Conservation (phyloP, 73 alveolate species). For the Paramecium caudatum region DNA sequence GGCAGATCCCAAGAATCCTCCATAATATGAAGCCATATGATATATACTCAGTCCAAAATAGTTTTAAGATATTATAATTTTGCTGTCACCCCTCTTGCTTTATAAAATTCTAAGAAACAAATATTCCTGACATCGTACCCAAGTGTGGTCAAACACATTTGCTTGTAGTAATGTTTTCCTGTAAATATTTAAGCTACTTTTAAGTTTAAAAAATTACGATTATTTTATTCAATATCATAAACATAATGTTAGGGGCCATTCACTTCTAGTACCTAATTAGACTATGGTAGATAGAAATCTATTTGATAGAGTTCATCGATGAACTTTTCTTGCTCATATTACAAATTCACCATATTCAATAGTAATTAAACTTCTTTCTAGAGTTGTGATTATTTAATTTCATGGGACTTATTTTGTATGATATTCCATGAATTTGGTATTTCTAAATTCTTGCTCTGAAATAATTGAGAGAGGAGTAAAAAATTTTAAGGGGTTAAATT, state of each 20-base stretch:
- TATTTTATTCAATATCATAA: constrained; percentile 38
- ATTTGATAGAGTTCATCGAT: constrained; percentile 24
- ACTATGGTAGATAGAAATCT: constrained; percentile 11
- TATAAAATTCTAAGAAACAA: constrained; percentile 22
- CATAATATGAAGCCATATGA: constrained; percentile 60
- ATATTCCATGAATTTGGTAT: constrained; percentile 12
- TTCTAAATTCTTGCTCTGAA: background rate
- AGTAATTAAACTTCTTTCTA: constrained; percentile 37
- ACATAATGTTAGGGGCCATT: constrained; percentile 70
- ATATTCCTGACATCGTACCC: constrained; percentile 54
- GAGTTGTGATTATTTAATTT: background rate
- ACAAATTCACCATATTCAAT: constrained; percentile 44
- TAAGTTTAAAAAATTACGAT: background rate
- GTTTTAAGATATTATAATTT: background rate
- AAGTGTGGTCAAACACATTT: background rate
- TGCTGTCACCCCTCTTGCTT: constrained; percentile 36
- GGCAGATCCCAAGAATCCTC: constrained; percentile 73
- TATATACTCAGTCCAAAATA: background rate
- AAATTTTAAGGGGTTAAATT: constrained; percentile 3
- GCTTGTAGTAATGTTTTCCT: constrained; percentile 49
- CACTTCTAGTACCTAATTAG: constrained; percentile 38
- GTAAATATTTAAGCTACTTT: background rate
- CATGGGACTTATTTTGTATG: background rate
- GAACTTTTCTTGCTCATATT: background rate
- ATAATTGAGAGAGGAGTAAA: background rate